Percentiles rank a stretch among this genome's conserved stretches.
These are phyloP conservation scores for Kurtzmaniella quercitrusa DNA, from an alignment of 1,139 yeast species.

Conservation along the genomic window DNA sequence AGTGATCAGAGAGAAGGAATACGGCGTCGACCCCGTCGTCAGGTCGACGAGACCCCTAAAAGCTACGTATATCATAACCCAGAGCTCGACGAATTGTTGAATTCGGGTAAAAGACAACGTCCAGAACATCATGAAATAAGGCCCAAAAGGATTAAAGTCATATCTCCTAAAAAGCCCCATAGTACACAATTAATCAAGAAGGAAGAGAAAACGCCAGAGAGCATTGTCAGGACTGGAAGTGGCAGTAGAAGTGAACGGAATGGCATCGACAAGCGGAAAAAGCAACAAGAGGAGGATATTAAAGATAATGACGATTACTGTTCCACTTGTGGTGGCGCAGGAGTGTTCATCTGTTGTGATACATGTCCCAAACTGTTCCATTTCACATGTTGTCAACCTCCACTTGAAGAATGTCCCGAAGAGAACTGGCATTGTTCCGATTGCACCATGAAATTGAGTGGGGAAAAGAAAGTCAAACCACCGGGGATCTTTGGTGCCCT, in stretches of 20 bases:
- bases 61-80: neutral
- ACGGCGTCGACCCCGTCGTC: neutral
- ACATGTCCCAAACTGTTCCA: constrained; percentile 90
- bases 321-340: constrained; percentile 81
- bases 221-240: neutral
- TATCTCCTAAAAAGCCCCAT: constrained; percentile 35
- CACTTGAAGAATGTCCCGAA: constrained; percentile 76
- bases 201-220: neutral
- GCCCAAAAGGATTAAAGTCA: constrained; percentile 35
- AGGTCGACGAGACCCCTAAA: constrained; percentile 1
- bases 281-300: constrained; percentile 20
- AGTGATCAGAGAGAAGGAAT: constrained; percentile 1
- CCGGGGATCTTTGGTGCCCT: constrained; percentile 63
- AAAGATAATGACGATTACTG: constrained; percentile 83
- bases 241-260: neutral
- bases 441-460: constrained; percentile 41
- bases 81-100: neutral
- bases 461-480: constrained; percentile 28
- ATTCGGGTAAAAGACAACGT: neutral
- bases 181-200: constrained; percentile 3
- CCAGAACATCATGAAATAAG: constrained; percentile 7
- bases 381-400: constrained; percentile 88
- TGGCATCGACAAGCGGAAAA: neutral
- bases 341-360: constrained; percentile 89
- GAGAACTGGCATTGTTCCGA: constrained; percentile 89